phyloP scores from a whole-genome alignment of 2,329 filamentous ascomycete genomes.

The Scopulariopsis brevicaulis region DNA sequence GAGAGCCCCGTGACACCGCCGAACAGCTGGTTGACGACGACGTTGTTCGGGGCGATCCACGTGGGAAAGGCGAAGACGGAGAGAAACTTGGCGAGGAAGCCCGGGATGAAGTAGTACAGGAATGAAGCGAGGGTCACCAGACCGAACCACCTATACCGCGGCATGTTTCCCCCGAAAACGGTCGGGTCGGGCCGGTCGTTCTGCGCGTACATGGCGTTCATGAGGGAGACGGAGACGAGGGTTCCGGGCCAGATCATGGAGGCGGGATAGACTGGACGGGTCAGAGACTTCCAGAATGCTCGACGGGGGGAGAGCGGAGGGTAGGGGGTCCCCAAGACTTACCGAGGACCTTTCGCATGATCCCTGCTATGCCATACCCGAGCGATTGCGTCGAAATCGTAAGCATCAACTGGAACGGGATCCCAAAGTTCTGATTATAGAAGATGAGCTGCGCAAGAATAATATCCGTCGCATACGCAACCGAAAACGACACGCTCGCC shows the following conservation, averaged over 20 bases:
- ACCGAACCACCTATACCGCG: slow-evolving; percentile 54
- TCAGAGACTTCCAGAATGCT: too few species aligned
- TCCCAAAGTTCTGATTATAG: slow-evolving; percentile 59
- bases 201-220: slow-evolving; percentile 62
- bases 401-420: slow-evolving; percentile 54
- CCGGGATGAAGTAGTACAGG: slow-evolving; percentile 58
- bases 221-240: slow-evolving; percentile 53
- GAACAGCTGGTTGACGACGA: slow-evolving; percentile 61
- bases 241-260: slow-evolving; percentile 68
- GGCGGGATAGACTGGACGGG: slow-evolving; percentile 39
- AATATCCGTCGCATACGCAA: slow-evolving; percentile 64
- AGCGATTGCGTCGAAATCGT: slow-evolving; percentile 58
- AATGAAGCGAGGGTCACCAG: slow-evolving; percentile 46
- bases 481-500: slow-evolving; percentile 60
- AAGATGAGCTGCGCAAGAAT: slow-evolving; percentile 61
- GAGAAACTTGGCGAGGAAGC: slow-evolving; percentile 56
- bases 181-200: slow-evolving; percentile 36
- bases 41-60: slow-evolving; percentile 59
- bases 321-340: slow-evolving; percentile 9
- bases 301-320: too few species aligned
- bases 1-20: slow-evolving; percentile 58
- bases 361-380: slow-evolving; percentile 58
- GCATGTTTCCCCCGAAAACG: slow-evolving; percentile 51
- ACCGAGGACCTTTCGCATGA: slow-evolving; percentile 54
- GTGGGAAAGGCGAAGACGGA: slow-evolving; percentile 62